Evolutionary conservation across 345 rosid species (phyloP).

Genomic region (Eucalyptus erythrocorys): DNA sequence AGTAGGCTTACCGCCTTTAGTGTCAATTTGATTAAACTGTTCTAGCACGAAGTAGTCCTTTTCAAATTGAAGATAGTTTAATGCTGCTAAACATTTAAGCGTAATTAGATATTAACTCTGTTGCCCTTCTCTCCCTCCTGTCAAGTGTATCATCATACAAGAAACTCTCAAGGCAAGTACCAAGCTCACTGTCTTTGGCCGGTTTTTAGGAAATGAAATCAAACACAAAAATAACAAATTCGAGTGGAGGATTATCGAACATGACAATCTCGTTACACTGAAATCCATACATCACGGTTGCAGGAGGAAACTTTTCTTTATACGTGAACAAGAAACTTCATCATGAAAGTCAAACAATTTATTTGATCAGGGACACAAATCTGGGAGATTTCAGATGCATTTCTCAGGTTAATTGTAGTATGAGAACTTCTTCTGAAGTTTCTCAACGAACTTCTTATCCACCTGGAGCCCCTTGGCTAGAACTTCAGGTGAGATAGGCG

Average conservation of each 20-base stretch:
- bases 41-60: too few species aligned
- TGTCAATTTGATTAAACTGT: too few species aligned
- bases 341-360: background rate
- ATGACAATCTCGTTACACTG: background rate
- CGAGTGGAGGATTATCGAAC: background rate
- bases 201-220: background rate
- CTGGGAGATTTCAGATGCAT: background rate
- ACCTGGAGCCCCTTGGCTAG: background rate
- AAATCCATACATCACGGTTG: background rate
- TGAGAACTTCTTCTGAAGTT: background rate
- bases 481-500: background rate
- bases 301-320: background rate
- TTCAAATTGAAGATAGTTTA: too few species aligned
- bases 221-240: too few species aligned
- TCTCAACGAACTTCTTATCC: background rate
- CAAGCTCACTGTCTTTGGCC: background rate
- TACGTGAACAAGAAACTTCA: background rate
- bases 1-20: background rate
- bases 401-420: background rate
- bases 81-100: too few species aligned
- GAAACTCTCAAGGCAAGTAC: background rate
- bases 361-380: background rate
- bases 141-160: background rate
- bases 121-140: background rate
- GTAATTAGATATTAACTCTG: background rate